Evolutionary conservation across 768 basidiomycete genomes (phyloP).

Genomic region (Kwoniella shandongensis): DNA sequence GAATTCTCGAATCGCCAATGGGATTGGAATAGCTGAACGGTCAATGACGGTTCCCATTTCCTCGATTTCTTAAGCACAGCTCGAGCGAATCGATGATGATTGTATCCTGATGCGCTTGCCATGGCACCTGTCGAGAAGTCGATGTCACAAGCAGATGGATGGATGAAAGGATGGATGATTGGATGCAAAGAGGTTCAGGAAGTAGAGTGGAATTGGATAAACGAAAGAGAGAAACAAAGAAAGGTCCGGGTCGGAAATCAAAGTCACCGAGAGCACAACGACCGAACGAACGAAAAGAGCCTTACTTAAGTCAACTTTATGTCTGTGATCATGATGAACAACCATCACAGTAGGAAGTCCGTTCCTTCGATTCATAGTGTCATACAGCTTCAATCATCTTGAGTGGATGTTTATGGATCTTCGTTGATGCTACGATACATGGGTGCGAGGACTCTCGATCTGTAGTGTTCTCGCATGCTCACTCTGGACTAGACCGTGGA

Average conservation of each 20-base stretch:
- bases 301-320: too few relatives aligned
- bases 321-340: too few relatives aligned
- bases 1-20: conserved; percentile 56
- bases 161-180: conserved; percentile 6
- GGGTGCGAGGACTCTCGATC: too few relatives aligned
- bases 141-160: background rate
- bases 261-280: background rate
- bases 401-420: too few relatives aligned
- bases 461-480: too few relatives aligned
- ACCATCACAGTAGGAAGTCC: too few relatives aligned
- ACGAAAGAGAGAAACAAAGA: background rate
- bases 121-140: conserved; percentile 24
- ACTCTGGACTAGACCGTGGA: too few relatives aligned
- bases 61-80: conserved; percentile 54
- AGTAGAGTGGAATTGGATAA: too few relatives aligned
- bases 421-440: too few relatives aligned
- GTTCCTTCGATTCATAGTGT: too few relatives aligned
- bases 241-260: background rate
- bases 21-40: conserved; percentile 54
- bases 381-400: too few relatives aligned
- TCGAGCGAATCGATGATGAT: conserved; percentile 54
- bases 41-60: conserved; percentile 53
- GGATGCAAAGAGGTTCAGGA: background rate
- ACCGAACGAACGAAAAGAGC: too few relatives aligned
- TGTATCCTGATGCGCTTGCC: conserved; percentile 54